Conservation (phyloP, 805 yeast genomes). For the Teunomyces tritomae region DNA sequence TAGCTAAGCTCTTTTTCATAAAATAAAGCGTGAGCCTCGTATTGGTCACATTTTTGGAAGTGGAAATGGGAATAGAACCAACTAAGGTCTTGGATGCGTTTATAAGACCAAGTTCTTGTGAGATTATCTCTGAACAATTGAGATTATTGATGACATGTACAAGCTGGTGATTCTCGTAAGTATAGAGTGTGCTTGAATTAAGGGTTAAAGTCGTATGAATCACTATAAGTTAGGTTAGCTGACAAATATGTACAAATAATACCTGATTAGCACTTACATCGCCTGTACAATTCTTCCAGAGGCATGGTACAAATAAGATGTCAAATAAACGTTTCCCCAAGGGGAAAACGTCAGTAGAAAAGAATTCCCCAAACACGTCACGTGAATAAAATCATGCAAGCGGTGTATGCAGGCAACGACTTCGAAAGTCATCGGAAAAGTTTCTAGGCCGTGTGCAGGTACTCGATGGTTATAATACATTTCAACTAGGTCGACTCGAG, state of each 20-base stretch:
- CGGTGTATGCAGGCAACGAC: background rate
- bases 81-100: conserved; percentile 46
- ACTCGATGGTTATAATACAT: background rate
- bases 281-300: conserved; percentile 18
- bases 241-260: background rate
- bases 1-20: conserved; percentile 44
- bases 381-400: background rate
- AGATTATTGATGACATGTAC: conserved; percentile 40
- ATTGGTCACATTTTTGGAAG: conserved; percentile 23
- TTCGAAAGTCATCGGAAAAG: background rate
- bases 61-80: conserved; percentile 34
- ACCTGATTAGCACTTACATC: conserved; percentile 17
- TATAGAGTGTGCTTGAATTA: conserved; percentile 59
- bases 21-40: conserved; percentile 42
- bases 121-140: conserved; percentile 52
- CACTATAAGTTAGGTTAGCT: conserved; percentile 26
- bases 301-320: conserved; percentile 11
- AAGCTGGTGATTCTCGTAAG: conserved; percentile 50
- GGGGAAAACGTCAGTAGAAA: background rate
- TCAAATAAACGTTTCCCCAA: background rate
- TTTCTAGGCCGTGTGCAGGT: background rate
- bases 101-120: conserved; percentile 53
- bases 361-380: background rate
- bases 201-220: conserved; percentile 47
- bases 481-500: background rate